Base-by-base conservation (phyloP, 2,329 filamentous ascomycete genomes). In the Colletotrichum cereale region DNA sequence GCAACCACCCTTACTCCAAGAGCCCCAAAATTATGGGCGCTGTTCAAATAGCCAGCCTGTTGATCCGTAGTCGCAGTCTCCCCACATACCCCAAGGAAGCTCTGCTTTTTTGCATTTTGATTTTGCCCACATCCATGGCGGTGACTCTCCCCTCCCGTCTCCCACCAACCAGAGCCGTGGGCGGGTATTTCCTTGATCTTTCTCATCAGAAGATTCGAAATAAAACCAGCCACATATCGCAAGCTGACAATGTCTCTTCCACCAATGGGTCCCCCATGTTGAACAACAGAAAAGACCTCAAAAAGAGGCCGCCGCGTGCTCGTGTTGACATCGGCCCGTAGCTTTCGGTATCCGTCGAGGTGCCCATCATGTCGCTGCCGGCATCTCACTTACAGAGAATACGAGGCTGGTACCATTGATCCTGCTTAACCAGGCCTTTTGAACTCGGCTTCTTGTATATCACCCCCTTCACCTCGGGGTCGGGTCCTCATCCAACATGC, bases 401-500 rank as follows among this genome's bases (percentile, higher is more conserved):
- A 34, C 18, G 29, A 26, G n/a, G n/a, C 16, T 3, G 26, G 21
- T 14, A 24, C 2, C 5, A 24, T 7, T 56, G 53, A 26, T 21
- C 34, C 34, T 50, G 47, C 2, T 18, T 1, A 6, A 29, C 40
- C n/a, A 2, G 36, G 18, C 18, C 31, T n/a, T 18, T 11, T 24
- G 21, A 18, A 8, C 12, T 38, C 4, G 34, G 14, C 31, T 24
- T 14, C 5, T 24, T 5, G 5, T 16, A 6, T 24, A 5, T 26
- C 16, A 2, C 8, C 21, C 18, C 56, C 8, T 77, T 76, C 80
- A 80, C 56, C 81, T 78, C 52, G 81, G 81, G 47, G 82, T 87
- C 38, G 89, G 86, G 65, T 97, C 95, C 79, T 97, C 87, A 66
- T 92, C 95, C 81, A 95, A 91, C 94, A 98, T 97, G 83, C 96